Evolutionary conservation across 2,329 filamentous ascomycete genomes (phyloP).

Genomic region (Phoma sp.): DNA sequence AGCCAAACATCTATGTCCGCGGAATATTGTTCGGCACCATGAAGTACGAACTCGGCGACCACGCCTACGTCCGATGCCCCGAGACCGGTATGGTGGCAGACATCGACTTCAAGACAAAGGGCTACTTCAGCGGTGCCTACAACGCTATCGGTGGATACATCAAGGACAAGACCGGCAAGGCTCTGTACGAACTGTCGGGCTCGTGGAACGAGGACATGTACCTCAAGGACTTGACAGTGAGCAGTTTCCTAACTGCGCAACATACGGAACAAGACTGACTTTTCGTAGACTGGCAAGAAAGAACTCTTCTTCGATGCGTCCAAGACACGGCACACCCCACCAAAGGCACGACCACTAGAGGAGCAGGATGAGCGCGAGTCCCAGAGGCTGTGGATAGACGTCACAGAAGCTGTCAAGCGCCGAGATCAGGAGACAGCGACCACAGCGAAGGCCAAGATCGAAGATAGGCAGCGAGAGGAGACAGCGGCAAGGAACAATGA

Average conservation of each 20-base stretch:
- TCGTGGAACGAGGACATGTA: conserved; percentile 96
- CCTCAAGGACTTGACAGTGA: conserved; percentile 80
- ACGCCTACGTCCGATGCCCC: conserved; percentile 90
- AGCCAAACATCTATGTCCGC: conserved; percentile 98
- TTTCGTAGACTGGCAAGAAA: conserved; percentile 80
- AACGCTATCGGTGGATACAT: conserved; percentile 94
- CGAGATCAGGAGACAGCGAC: conserved; percentile 89
- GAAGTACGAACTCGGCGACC: conserved; percentile 98
- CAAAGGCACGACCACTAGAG: conserved; percentile 75
- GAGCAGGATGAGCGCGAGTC: conserved; percentile 93
- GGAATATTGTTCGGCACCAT: conserved; percentile 98
- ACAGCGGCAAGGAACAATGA: conserved; percentile 80
- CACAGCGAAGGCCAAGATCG: conserved; percentile 94
- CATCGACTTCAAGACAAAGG: conserved; percentile 98
- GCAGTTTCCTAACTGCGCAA: conserved; percentile 28
- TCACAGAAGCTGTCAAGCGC: conserved; percentile 80
- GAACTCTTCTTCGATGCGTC: conserved; percentile 89
- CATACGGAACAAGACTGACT: neutral
- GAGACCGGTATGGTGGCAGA: conserved; percentile 87
- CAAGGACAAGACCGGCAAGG: conserved; percentile 84
- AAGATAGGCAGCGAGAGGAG: conserved; percentile 90
- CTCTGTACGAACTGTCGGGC: conserved; percentile 87
- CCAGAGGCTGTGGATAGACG: conserved; percentile 83
- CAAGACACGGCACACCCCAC: conserved; percentile 77
- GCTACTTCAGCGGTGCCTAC: conserved; percentile 95